Evolutionary conservation across 2,329 filamentous ascomycete genomes (phyloP), one percentile per base, ranked within the genome.

Genomic region (Pseudocercospora fijiensis): DNA sequence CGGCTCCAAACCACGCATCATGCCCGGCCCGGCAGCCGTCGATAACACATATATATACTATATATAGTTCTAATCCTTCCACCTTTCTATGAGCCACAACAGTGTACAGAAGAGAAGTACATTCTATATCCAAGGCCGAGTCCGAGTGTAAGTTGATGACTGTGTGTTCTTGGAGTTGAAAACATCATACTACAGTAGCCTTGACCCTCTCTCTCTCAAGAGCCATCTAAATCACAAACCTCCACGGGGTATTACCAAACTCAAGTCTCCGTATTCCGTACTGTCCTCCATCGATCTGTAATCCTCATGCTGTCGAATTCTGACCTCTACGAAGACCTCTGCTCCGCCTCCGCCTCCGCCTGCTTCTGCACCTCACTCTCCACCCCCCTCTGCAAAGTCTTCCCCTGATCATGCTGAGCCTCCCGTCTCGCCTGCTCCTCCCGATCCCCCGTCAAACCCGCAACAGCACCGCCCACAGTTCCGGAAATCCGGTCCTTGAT

Each of bases 281-380:
- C 45, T 49, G 45, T 49, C 45, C 45, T 49, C 45, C 45, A 26
- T 7, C 18, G 18, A 4, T 13, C 45, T 49, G 45, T n/a, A 49
- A 22, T 26, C 16, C 13, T n/a, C 49, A 28, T n/a, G 26, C 22
- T 53, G 22, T 26, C 16, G 10, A 47, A n/a, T 11, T 47, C 5
- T 47, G 41, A 47, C 18, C 30, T 30, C 28, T 37, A 56, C 20
- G 61, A 63, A 26, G 45, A 41, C 57, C 37, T 69, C 60, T 41
- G 66, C 65, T 43, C 65, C 52, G 47, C 57, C 37, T 69, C 60
- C 41, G 66, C 65, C 49, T 67, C 63, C 2, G 66, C 85, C 82
- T 90, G 82, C 85, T 91, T 93, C 78, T 89, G 80, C 62, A 96
- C 83, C 74, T 96, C 92, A 41, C 84, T 80, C 84, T 96, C 92